Evolutionary conservation across 306 rosid genomes (phyloP).

Genomic region (Cucumis melo): DNA sequence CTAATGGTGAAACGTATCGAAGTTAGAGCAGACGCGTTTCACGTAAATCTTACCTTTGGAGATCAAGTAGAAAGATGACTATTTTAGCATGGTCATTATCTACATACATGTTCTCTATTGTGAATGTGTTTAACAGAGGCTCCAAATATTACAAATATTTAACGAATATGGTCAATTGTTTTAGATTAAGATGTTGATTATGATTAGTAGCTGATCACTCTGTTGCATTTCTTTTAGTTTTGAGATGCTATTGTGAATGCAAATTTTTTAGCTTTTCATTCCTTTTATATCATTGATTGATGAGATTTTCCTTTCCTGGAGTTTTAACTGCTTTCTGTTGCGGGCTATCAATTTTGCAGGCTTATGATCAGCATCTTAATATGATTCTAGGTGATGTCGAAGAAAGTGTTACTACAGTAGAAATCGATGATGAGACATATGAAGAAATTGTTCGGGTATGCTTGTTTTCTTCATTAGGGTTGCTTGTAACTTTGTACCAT

Average conservation of each 20-base stretch:
- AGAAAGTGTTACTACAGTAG: conserved; percentile 82
- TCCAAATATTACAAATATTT: background rate
- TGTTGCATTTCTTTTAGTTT: background rate
- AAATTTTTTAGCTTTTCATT: background rate
- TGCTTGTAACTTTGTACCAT: background rate
- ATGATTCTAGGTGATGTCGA: conserved; percentile 99
- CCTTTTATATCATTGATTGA: too few relatives aligned
- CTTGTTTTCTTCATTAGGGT: background rate
- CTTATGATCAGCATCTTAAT: conserved; percentile 97
- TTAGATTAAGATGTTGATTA: background rate
- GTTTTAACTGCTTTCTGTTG: background rate
- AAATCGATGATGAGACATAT: conserved; percentile 94
- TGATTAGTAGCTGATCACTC: background rate
- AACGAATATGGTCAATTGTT: background rate
- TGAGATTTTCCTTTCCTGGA: background rate
- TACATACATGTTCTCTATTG: background rate
- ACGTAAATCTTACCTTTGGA: background rate
- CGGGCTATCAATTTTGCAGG: conserved; percentile 41
- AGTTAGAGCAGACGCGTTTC: background rate
- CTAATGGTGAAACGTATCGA: background rate
- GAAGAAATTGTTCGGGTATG: conserved; percentile 99
- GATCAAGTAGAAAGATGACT: background rate
- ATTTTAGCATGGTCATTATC: background rate
- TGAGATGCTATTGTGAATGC: background rate
- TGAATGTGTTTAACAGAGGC: background rate